Conservation (phyloP, 441 rosid species). For the Geranium incanum region DNA sequence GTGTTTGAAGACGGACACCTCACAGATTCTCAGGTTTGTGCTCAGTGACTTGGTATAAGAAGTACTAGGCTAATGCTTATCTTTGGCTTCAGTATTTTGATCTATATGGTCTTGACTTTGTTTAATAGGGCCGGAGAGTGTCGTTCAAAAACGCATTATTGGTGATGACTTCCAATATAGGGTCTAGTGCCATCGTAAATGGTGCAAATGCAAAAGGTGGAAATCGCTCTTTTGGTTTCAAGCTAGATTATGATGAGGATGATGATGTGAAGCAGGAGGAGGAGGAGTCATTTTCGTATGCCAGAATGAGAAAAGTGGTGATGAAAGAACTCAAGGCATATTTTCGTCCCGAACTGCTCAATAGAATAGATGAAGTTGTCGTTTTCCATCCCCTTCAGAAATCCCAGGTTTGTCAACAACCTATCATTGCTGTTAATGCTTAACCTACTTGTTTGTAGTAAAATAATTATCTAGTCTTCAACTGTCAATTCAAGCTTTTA, state of each 20-base stretch:
- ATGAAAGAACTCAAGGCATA: constrained; percentile 59
- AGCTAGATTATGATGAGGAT: constrained; percentile 22
- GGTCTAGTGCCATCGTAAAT: constrained; percentile 58
- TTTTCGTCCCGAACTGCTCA: constrained; percentile 71
- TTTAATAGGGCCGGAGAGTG: constrained; percentile 63
- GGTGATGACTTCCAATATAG: constrained; percentile 74
- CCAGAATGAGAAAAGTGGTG: constrained; percentile 55
- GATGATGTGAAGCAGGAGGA: no score
- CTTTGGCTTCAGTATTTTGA: not conserved
- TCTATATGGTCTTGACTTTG: constrained; percentile 10
- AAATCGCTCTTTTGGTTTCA: constrained; percentile 47
- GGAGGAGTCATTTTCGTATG: constrained; percentile 37
- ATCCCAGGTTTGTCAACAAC: constrained; percentile 57
- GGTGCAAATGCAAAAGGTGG: constrained; percentile 59
- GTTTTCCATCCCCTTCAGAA: constrained; percentile 63
- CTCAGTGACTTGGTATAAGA: not conserved
- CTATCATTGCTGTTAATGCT: not conserved
- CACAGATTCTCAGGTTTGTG: constrained; percentile 82
- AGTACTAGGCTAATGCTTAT: not conserved
- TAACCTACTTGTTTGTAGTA: not conserved
- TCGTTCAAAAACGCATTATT: constrained; percentile 65
- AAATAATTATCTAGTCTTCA: no score
- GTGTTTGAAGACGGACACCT: constrained; percentile 94
- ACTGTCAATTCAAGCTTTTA: not conserved
- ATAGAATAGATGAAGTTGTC: constrained; percentile 68